phyloP scores from a whole-genome alignment of 345 rosid species.

The Euphorbia peplus region DNA sequence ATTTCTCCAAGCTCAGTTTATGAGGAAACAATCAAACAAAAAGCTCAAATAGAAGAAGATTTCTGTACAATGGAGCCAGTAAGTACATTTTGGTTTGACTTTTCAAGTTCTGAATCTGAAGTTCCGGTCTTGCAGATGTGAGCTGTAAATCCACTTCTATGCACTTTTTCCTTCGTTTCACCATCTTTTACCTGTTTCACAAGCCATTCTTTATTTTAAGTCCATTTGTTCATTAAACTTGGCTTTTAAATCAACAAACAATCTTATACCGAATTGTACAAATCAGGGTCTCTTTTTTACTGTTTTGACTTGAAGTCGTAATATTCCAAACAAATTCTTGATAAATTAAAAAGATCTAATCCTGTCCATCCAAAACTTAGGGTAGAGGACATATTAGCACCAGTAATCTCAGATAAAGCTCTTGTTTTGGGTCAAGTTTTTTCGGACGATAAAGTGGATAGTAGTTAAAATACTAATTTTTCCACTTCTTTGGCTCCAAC shows the following conservation, averaged over 20 bases:
- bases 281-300: background rate
- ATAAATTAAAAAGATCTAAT: background rate
- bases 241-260: background rate
- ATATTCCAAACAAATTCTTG: background rate
- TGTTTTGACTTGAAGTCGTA: background rate
- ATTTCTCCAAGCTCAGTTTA: conserved; percentile 57
- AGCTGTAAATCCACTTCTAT: background rate
- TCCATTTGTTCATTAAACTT: background rate
- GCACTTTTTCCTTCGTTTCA: background rate
- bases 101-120: background rate
- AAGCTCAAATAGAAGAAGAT: conserved; percentile 50
- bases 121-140: background rate
- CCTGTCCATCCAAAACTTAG: background rate
- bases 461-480: background rate
- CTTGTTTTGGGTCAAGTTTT: background rate
- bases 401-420: background rate
- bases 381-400: background rate
- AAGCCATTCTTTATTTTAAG: background rate
- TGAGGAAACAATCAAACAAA: conserved; percentile 60
- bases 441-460: background rate
- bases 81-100: conserved; percentile 21
- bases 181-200: background rate
- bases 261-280: background rate
- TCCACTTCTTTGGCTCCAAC: background rate
- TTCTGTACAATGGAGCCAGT: conserved; percentile 47